These are phyloP conservation scores for Colletotrichum plurivorum DNA, from an alignment of 2,329 filamentous ascomycete genomes.

Conservation along the genomic window DNA sequence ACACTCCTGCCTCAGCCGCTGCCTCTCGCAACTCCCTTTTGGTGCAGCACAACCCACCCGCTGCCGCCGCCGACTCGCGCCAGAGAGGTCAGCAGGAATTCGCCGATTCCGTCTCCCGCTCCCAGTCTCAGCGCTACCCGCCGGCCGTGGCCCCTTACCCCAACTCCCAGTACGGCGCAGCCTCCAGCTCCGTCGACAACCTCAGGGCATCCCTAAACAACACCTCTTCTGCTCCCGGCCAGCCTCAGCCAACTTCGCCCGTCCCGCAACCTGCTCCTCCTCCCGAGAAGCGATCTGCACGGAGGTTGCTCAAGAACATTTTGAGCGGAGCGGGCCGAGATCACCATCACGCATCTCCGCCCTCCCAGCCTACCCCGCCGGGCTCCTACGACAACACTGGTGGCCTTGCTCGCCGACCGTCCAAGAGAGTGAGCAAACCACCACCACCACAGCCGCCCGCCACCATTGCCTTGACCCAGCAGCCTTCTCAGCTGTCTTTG, in stretches of 20 bases:
- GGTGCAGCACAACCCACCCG: constrained; percentile 40
- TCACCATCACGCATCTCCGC: constrained; percentile 44
- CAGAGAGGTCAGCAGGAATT: constrained; percentile 60
- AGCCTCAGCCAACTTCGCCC: constrained; percentile 28
- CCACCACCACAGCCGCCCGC: constrained; percentile 49
- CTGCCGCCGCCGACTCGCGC: constrained; percentile 50
- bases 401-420: constrained; percentile 67
- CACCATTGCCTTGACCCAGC: constrained; percentile 57
- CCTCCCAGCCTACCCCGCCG: constrained; percentile 44
- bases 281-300: constrained; percentile 63
- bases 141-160: constrained; percentile 49
- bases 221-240: constrained; percentile 24
- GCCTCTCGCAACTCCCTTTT: constrained; percentile 49
- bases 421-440: constrained; percentile 69
- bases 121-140: constrained; percentile 66
- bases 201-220: constrained; percentile 50
- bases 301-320: constrained; percentile 69
- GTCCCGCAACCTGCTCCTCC: constrained; percentile 43
- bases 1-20: constrained; percentile 49
- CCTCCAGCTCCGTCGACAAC: constrained; percentile 59
- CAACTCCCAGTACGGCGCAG: constrained; percentile 52
- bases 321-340: constrained; percentile 58
- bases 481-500: constrained; percentile 53
- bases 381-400: constrained; percentile 64
- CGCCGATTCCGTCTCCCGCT: constrained; percentile 63